Base-by-base conservation (phyloP, 1,284 basidiomycete genomes). In the Tilletia walkeri region DNA sequence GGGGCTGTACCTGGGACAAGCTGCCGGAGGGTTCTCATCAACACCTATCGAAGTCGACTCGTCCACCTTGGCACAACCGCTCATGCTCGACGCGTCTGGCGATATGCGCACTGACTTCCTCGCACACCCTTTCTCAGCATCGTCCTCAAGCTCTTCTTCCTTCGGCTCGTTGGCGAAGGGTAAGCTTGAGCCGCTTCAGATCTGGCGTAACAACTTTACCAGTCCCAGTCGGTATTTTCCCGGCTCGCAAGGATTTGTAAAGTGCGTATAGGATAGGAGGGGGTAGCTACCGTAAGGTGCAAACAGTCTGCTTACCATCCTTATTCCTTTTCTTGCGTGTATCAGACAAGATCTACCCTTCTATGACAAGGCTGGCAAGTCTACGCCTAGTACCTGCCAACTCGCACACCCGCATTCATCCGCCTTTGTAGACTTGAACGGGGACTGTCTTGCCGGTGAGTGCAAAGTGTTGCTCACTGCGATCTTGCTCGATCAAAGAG, bases 351-450 rank as follows among this genome's bases (percentile, higher is more conserved):
- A 54, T 20, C 14, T 53, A 18, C 24, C 50, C 4, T 49, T 67
- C 50, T 41, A 53, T 41, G 66, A 67, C 66, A 50, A 36, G 47
- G 12, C 16, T 18, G 66, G 66, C 48, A 50, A n/a, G n/a, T 24
- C 41, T 3, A 36, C 66, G 47, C n/a, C 41, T n/a, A 49, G 45
- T 30, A n/a, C 50, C n/a, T 99, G 96, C 84, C 88, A 86, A 14
- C 84, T 95, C 12, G 88, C 92, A 2, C 89, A 90, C 75, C 94
- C 95, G 0, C 96, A 99, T 83, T 94, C 91, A 81, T 96, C 94
- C 82, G 94, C 94, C 0, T 91, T 94, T n/a, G 88, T 98, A 18
- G 95, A 99, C 82, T 85, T 99, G 65, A 90, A 99, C 76, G 95
- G 95, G 14, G 95, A 99, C 84, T 99, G 96, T 84, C 87, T 97